Conservation (phyloP, 768 basidiomycete species). For the Termitomyces sp. region DNA sequence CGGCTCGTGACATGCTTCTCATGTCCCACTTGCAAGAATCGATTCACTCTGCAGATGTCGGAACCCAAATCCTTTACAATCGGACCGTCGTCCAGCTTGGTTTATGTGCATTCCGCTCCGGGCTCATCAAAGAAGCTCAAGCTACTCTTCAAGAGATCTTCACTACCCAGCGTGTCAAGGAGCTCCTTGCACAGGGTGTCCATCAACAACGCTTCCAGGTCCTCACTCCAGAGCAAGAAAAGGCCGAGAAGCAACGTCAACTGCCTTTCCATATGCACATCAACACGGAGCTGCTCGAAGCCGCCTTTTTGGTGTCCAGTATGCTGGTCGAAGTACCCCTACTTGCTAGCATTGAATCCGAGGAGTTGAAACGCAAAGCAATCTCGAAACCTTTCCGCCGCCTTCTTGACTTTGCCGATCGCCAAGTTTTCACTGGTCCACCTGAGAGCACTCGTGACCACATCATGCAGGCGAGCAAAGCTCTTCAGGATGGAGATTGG, state of each 20-base stretch:
- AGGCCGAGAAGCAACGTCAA: slow-evolving; percentile 91
- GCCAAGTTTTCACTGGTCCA: slow-evolving; percentile 96
- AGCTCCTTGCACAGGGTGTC: slow-evolving; percentile 93
- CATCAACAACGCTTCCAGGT: slow-evolving; percentile 89
- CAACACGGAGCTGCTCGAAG: slow-evolving; percentile 96
- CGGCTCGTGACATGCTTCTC: slow-evolving; percentile 94
- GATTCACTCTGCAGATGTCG: slow-evolving; percentile 92
- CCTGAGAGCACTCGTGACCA: slow-evolving; percentile 99
- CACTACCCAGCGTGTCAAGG: slow-evolving; percentile 94
- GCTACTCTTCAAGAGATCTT: slow-evolving; percentile 93
- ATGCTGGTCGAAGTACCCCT: slow-evolving; percentile 98
- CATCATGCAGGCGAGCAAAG: slow-evolving; percentile 98
- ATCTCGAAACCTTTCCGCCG: slow-evolving; percentile 97
- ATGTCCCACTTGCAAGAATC: slow-evolving; percentile 99
- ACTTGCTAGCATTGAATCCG: slow-evolving; percentile 89
- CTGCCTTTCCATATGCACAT: slow-evolving; percentile 99
- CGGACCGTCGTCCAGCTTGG: slow-evolving; percentile 96
- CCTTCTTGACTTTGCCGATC: slow-evolving; percentile 92
- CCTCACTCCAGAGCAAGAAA: slow-evolving; percentile 92
- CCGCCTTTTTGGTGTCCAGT: slow-evolving; percentile 95
- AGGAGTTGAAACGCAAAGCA: slow-evolving; percentile 88
- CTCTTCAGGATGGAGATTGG: slow-evolving; percentile 96
- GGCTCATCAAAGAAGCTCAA: slow-evolving; percentile 92
- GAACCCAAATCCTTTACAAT: slow-evolving; percentile 97
- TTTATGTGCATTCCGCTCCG: slow-evolving; percentile 92